Conservation (phyloP, 441 rosid genomes). For the Adansonia gregorii region DNA sequence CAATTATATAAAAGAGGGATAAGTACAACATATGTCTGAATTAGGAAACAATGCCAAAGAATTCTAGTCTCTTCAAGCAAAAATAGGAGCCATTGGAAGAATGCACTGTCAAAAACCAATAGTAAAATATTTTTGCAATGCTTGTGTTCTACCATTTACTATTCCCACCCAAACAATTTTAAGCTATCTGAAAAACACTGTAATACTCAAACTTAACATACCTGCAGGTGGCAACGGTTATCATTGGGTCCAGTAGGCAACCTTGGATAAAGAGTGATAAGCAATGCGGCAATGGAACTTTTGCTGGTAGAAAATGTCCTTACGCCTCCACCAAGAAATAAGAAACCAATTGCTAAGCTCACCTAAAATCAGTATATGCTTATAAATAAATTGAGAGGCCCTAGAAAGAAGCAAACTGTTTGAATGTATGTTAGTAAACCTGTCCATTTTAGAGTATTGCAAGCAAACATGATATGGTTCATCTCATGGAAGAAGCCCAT, state of each 20-base stretch:
- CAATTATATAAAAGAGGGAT: slow-evolving; percentile 22
- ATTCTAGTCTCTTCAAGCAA: slow-evolving; percentile 10
- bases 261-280: slow-evolving; percentile 90
- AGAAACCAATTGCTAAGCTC: slow-evolving; percentile 91
- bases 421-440: slow-evolving; percentile 19
- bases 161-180: not conserved
- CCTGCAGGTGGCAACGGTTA: slow-evolving; percentile 99
- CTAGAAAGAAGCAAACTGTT: slow-evolving; percentile 18
- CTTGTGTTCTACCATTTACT: not conserved
- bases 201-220: slow-evolving; percentile 29
- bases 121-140: not conserved
- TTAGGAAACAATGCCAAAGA: not conserved
- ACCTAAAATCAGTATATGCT: slow-evolving; percentile 52
- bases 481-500: not conserved
- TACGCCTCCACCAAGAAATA: slow-evolving; percentile 98
- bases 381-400: slow-evolving; percentile 26
- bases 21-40: slow-evolving; percentile 24
- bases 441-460: not conserved
- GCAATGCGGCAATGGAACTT: slow-evolving; percentile 83
- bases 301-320: slow-evolving; percentile 89
- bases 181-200: slow-evolving; percentile 6
- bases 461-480: slow-evolving; percentile 11
- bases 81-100: not conserved
- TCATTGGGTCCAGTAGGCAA: slow-evolving; percentile 98
- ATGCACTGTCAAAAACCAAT: not conserved